Conservation (phyloP, 2,329 filamentous ascomycete genomes). For the Botrytis deweyae region DNA sequence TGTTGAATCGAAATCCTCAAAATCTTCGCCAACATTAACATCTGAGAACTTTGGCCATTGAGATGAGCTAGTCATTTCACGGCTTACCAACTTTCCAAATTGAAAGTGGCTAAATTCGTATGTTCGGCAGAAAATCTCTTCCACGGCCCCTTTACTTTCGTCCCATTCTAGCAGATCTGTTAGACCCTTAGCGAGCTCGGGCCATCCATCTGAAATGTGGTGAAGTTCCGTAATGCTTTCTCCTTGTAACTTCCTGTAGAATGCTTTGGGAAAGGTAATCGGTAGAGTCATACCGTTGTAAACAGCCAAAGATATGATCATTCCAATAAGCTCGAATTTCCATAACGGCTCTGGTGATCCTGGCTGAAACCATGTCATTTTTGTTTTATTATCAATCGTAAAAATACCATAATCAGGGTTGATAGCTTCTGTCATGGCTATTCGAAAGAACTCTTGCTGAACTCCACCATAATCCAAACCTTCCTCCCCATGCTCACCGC, state of each 20-base stretch:
- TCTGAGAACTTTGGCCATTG: slow-evolving; percentile 55
- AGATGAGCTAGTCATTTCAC: slow-evolving; percentile 49
- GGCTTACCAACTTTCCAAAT: slow-evolving; percentile 56
- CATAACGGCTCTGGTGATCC: slow-evolving; percentile 78
- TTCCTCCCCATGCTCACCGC: slow-evolving; percentile 78
- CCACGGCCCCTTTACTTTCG: slow-evolving; percentile 70
- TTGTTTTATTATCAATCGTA: slow-evolving; percentile 70
- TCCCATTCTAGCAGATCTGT: slow-evolving; percentile 73
- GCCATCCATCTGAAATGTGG: slow-evolving; percentile 86
- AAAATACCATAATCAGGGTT: slow-evolving; percentile 78
- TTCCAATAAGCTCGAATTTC: slow-evolving; percentile 85
- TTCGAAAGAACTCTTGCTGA: slow-evolving; percentile 91
- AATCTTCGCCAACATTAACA: slow-evolving; percentile 40
- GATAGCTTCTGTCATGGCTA: slow-evolving; percentile 77
- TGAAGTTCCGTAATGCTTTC: slow-evolving; percentile 67
- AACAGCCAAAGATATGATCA: slow-evolving; percentile 84
- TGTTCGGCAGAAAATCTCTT: slow-evolving; percentile 77
- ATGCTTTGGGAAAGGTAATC: slow-evolving; percentile 78
- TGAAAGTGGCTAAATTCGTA: slow-evolving; percentile 76
- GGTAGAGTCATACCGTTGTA: slow-evolving; percentile 93
- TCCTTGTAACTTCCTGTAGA: slow-evolving; percentile 78
- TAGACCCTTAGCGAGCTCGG: slow-evolving; percentile 73
- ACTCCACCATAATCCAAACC: slow-evolving; percentile 93
- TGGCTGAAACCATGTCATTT: slow-evolving; percentile 85
- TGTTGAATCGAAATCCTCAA: slow-evolving; percentile 40